Evolutionary conservation across 805 yeast species (phyloP).

Genomic region (Komagataella populi): DNA sequence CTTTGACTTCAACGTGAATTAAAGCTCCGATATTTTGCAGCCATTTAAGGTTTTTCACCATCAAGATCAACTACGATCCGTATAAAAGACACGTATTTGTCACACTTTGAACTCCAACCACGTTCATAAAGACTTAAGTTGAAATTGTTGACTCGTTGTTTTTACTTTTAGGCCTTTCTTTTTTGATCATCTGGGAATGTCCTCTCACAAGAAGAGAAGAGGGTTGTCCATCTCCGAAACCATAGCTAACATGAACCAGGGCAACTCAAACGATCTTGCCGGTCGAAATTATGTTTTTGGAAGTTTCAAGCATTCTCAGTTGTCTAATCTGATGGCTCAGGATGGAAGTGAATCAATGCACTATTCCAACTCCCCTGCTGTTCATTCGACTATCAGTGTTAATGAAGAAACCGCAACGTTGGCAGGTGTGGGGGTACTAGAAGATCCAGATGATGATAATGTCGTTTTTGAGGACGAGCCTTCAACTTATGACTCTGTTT

Average conservation of each 20-base stretch:
- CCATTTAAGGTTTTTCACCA: neutral
- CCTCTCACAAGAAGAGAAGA: neutral
- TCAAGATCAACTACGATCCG: neutral
- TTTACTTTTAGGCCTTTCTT: neutral
- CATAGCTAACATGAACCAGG: neutral
- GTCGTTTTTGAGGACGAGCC: neutral
- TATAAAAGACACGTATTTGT: neutral
- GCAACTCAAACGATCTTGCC: neutral
- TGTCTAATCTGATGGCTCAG: conserved; percentile 3
- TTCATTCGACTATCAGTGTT: conserved; percentile 32
- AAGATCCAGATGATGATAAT: conserved; percentile 10
- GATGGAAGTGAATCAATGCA: neutral
- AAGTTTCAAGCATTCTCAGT: conserved; percentile 14
- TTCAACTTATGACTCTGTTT: neutral
- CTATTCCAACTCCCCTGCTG: conserved; percentile 19
- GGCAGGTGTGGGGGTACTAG: conserved; percentile 42
- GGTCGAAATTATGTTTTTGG: conserved; percentile 27
- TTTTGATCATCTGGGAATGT: neutral
- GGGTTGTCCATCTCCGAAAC: conserved; percentile 1
- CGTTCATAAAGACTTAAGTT: neutral
- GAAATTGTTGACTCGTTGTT: neutral
- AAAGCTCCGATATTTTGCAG: neutral
- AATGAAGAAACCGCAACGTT: conserved; percentile 45
- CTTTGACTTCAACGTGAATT: neutral
- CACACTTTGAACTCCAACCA: neutral